Evolutionary conservation across 2,329 filamentous ascomycete genomes (phyloP), one percentile per base, ranked within the genome.

Genomic region (Penicillium carneum): DNA sequence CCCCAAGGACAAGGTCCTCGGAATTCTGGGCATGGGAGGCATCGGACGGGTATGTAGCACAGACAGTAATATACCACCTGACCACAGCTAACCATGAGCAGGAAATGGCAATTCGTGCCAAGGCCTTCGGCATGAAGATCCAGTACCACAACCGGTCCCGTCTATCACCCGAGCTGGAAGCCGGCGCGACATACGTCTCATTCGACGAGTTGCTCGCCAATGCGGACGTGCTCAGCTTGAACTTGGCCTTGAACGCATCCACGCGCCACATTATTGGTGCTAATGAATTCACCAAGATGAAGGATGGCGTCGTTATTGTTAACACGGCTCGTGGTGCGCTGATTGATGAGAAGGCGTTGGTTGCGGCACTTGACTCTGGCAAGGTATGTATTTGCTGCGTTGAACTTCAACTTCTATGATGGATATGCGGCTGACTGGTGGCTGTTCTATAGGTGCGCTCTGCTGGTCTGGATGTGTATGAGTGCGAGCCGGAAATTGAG

Each of bases 21-120:
- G 80, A 4, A 81, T 82, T 52, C 69, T 82, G 20, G 80, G 80
- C 1, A 82, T 82, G 80, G 80, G 80, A 23, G 80, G 80, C 42
- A 82, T 82, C 47, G 80, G 80, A 57, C 71, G 77, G 62, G 80
- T 81, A 74, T 9, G 52, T 55, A 68, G 75, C 67, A 20, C 31
- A 49, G 26, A 26, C 29, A 14, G 41, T 57, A 20, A 38, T 18
- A 3, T 11, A 29, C n/a, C 45, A 36, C 54, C 26, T 12, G 14
- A 41, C 43, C 29, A 16, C 10, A 23, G 33, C 29, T 60, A 6
- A 56, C 38, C 18, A 31, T 20, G 5, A n/a, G 10, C 39, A 82
- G 80, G 79, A 81, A 73, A 78, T 82, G 69, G 80, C 80, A 41
- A 69, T 69, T 56, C 78, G 80, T 42, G 80, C 80, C 29, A 76